Base-by-base conservation (phyloP, 2,329 filamentous ascomycete genomes). In the Chrysoporthe cubensis region DNA sequence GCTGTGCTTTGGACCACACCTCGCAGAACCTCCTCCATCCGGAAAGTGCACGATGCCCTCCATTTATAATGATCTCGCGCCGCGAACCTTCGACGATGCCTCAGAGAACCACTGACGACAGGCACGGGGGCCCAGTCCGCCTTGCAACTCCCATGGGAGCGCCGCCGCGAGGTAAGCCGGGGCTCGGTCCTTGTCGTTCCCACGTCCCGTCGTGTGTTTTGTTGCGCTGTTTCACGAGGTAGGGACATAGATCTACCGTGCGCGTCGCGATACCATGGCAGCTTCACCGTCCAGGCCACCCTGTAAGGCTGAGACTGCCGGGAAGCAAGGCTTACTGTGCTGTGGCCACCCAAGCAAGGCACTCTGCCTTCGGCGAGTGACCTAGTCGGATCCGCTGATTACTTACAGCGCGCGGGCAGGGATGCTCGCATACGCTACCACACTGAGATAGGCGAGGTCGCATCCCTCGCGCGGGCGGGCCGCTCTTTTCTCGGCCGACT, bases 21-120 rank as follows among this genome's bases (percentile, higher is more conserved):
- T 61, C 59, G 59, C 59, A 61, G 43, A 61, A 44, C 59, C 59
- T 61, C 26, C 59, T 34, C 14, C 59, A 61, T 61, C 16, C 11
- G 59, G 59, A 61, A 37, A 37, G 59, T 34, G 59, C 43, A 32
- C 21, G n/a, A 44, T 32, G 26, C 8, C 59, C 21, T 32, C 26
- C 26, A 46, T 34, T 61, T 61, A 46, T 61, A 44, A 26, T 26
- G 13, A 48, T 61, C 26, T 61, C 59, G 43, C 43, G 4, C 5
- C 43, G 26, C 59, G 21, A 60, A 26, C 14, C 16, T 40, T 40
- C 34, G 54, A 56, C 54, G 34, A 57, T 34, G 50, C 50, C 2
- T 54, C 50, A 32, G 18, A 52, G 4, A 32, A 1, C 6, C 4
- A 14, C 26, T 6, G 11, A 26, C 50, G 13, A 4, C 18, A n/a